These are phyloP conservation scores for Erigeron canadensis DNA, from an alignment of 129 eudicot species.

Conservation along the genomic window DNA sequence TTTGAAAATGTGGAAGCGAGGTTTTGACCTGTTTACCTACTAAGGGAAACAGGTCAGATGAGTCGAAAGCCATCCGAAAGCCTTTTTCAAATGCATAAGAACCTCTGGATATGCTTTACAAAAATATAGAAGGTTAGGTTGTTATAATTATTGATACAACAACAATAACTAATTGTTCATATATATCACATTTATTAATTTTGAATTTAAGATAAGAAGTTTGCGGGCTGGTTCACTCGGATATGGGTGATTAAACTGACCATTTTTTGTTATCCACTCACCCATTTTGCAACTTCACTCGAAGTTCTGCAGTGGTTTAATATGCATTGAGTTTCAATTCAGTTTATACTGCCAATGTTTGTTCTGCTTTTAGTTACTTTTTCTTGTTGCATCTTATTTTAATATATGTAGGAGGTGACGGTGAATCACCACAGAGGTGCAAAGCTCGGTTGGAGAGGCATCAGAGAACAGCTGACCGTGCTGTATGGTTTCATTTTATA, in stretches of 20 bases:
- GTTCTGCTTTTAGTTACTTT: background rate
- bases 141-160: no score
- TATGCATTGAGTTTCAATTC: background rate
- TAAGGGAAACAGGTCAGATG: background rate
- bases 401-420: conserved; percentile 51
- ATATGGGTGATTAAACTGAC: background rate
- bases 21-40: background rate
- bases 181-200: no score
- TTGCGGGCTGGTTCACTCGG: background rate
- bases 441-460: conserved; percentile 97
- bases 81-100: background rate
- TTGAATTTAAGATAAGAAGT: no score
- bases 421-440: conserved; percentile 93
- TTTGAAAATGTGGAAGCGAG: background rate
- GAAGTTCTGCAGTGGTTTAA: background rate
- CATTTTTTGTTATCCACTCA: background rate
- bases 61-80: background rate
- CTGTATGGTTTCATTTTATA: conserved; percentile 52
- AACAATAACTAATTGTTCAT: background rate
- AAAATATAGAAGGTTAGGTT: background rate
- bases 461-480: conserved; percentile 96
- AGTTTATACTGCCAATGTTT: background rate
- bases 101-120: no score
- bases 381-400: conserved; percentile 11
- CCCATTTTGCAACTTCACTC: background rate